Evolutionary conservation across 352 stramenopile species (phyloP).

Genomic region (Globisporangium rhizosaccharum): DNA sequence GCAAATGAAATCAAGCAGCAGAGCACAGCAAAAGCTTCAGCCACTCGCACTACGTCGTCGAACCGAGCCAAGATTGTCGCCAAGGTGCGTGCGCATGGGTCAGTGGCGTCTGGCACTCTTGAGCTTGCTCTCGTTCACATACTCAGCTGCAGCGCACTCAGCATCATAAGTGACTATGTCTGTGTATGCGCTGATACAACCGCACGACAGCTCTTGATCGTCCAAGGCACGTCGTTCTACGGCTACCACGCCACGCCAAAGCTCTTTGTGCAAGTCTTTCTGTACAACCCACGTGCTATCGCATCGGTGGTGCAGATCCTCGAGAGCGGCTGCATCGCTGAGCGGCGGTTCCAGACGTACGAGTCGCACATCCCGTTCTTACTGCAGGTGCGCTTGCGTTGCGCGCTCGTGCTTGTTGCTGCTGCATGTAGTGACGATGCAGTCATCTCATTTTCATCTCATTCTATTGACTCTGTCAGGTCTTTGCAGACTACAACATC

Average conservation of each 20-base stretch:
- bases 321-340: constrained; percentile 72
- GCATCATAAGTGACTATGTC: neutral
- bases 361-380: constrained; percentile 88
- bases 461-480: constrained; percentile 72
- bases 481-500: constrained; percentile 91
- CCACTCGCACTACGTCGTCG: neutral
- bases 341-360: constrained; percentile 79
- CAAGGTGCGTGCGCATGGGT: constrained; percentile 39
- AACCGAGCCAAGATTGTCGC: constrained; percentile 38
- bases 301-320: constrained; percentile 70
- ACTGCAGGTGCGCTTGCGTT: constrained; percentile 47
- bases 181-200: neutral
- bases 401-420: neutral
- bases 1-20: constrained; percentile 43
- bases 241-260: constrained; percentile 70
- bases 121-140: no score
- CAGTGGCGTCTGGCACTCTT: neutral
- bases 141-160: neutral
- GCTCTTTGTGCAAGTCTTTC: constrained; percentile 87
- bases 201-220: constrained; percentile 63
- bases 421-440: neutral
- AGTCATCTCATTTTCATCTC: constrained; percentile 23
- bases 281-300: constrained; percentile 76
- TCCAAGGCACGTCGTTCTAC: constrained; percentile 87
- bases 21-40: constrained; percentile 12